Conservation (phyloP, 225 moss, liverwort and hornwort genomes). For the Antitrichia curtipendula region DNA sequence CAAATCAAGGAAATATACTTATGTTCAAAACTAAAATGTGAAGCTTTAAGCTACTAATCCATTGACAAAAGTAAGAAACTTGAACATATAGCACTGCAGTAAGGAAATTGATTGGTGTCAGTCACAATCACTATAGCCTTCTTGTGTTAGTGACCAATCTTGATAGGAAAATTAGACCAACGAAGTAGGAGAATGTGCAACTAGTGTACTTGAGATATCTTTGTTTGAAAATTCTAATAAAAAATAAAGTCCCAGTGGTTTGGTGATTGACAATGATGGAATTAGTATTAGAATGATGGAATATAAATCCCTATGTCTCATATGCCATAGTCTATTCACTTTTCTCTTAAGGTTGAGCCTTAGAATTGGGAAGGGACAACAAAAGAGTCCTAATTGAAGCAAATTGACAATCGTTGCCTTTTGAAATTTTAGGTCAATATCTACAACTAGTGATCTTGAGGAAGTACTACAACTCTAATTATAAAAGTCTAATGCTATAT, state of each 20-base stretch:
- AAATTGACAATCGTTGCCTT: not conserved
- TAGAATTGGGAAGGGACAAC: not conserved
- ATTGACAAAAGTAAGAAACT: not conserved
- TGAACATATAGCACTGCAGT: not conserved
- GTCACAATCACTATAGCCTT: not conserved
- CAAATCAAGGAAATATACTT: too few species aligned
- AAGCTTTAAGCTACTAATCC: not conserved
- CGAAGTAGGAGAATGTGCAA: not conserved
- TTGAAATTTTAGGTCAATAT: not conserved
- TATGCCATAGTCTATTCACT: not conserved
- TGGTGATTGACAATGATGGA: not conserved
- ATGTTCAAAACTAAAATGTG: too few species aligned
- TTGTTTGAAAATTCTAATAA: not conserved
- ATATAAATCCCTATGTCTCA: not conserved
- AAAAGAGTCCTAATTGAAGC: not conserved
- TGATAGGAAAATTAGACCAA: not conserved
- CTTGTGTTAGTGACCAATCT: not conserved
- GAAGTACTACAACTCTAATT: not conserved
- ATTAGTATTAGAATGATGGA: not conserved
- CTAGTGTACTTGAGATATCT: not conserved
- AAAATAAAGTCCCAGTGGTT: not conserved
- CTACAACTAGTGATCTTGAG: not conserved
- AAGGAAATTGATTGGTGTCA: not conserved
- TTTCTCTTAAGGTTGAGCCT: not conserved
- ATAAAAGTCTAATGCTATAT: not conserved